phyloP scores from a whole-genome alignment of 1,139 yeast genomes.

The Saccharomycopsis crataegensis region DNA sequence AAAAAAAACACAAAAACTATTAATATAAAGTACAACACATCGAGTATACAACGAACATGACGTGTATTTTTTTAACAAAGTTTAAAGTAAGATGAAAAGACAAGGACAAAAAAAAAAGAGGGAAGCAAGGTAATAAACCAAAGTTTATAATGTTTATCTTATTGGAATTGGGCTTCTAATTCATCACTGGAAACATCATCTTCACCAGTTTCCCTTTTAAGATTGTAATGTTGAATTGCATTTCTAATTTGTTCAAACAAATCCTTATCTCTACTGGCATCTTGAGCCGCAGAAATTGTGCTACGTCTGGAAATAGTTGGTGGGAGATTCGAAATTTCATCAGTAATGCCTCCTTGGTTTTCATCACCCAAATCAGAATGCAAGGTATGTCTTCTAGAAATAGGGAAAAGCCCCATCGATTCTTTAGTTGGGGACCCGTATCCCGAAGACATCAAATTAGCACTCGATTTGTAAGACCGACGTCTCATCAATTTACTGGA shows the following conservation, averaged over 20 bases:
- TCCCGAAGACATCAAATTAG: constrained; percentile 13
- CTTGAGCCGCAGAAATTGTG: constrained; percentile 13
- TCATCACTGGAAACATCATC: constrained; percentile 47
- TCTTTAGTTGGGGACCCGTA: constrained; percentile 15
- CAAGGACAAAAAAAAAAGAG: not conserved
- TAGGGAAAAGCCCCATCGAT: constrained; percentile 27
- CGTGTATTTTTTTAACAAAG: not conserved
- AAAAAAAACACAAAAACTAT: no score
- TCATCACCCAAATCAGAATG: constrained; percentile 27
- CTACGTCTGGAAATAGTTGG: constrained; percentile 8
- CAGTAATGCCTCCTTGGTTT: not conserved
- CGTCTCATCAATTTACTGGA: constrained; percentile 54
- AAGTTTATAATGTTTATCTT: not conserved
- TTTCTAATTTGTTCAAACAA: constrained; percentile 45
- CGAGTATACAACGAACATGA: not conserved
- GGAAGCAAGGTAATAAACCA: not conserved
- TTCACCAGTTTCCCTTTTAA: constrained; percentile 33
- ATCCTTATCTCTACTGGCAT: constrained; percentile 30
- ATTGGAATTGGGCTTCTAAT: constrained; percentile 40
- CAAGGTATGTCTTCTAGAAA: constrained; percentile 27
- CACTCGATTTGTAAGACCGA: constrained; percentile 56
- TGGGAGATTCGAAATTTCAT: not conserved
- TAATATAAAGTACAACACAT: no score
- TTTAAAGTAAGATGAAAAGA: no score
- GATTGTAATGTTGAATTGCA: constrained; percentile 44